A percentile compares a stretch with the other conserved stretches of the same genome.
Conservation (phyloP, 116 monocot species). For the Iris pallida region DNA sequence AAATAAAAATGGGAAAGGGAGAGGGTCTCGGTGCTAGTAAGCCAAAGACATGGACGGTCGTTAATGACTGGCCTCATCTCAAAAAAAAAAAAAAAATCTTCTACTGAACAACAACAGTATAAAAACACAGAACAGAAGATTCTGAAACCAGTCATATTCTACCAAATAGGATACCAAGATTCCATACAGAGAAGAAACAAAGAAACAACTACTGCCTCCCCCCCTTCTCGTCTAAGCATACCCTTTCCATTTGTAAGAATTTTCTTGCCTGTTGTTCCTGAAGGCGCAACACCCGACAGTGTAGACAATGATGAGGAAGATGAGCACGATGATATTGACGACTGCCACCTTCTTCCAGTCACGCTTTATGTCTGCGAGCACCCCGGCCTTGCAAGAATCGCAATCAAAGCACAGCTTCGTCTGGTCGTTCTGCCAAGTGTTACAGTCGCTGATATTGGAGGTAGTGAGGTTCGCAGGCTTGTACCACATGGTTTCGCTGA, state of each 20-base stretch:
- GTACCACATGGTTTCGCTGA: conserved; percentile 29
- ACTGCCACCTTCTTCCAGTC: conserved; percentile 59
- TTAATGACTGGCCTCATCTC: too few species aligned
- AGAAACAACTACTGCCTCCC: too few species aligned
- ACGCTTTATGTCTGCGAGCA: conserved; percentile 41
- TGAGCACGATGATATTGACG: conserved; percentile 31
- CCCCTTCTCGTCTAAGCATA: conserved; percentile 1
- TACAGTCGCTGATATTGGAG: conserved; percentile 29
- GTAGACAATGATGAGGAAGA: conserved; percentile 41
- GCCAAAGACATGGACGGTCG: too few species aligned
- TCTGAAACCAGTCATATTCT: too few species aligned
- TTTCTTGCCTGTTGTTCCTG: conserved; percentile 30
- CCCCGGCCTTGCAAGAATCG: conserved; percentile 47
- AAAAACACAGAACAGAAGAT: too few species aligned
- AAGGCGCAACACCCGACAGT: conserved; percentile 48
- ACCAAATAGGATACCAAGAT: too few species aligned
- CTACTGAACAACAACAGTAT: too few species aligned
- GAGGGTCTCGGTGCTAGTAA: too few species aligned
- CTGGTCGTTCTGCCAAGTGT: conserved; percentile 31
- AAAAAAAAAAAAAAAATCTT: too few species aligned
- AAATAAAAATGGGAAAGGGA: too few species aligned
- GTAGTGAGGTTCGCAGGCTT: conserved; percentile 3
- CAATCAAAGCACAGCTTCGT: conserved; percentile 39
- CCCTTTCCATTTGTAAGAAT: conserved; percentile 21
- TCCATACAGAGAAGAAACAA: too few species aligned